Conservation (phyloP, 2,329 filamentous ascomycete genomes). For the Balansia obtecta region DNA sequence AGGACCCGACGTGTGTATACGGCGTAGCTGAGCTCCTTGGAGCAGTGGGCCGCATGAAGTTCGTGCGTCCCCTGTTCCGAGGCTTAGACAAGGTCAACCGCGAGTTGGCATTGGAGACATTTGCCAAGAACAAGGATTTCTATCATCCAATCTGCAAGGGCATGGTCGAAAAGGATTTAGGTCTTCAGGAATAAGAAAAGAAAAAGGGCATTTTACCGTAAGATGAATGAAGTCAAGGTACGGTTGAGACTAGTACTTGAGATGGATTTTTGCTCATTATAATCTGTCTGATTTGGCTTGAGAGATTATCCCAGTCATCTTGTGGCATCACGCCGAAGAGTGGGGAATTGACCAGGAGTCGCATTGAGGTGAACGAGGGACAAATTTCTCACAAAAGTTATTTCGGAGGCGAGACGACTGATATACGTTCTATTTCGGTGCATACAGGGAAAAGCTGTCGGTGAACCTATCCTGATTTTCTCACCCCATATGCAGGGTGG, state of each 20-base stretch:
- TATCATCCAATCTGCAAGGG: conserved; percentile 88
- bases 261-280: not conserved
- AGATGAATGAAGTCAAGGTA: not conserved
- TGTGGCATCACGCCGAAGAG: conserved; percentile 45
- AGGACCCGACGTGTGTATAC: conserved; percentile 55
- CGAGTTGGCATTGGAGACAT: conserved; percentile 65
- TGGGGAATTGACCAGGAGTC: conserved; percentile 41
- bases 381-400: conserved; percentile 54
- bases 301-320: conserved; percentile 33
- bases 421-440: not conserved
- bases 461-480: not conserved
- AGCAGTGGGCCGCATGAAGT: conserved; percentile 90
- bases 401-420: conserved; percentile 16
- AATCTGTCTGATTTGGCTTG: not conserved
- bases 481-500: not conserved
- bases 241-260: too few species aligned
- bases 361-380: conserved; percentile 39
- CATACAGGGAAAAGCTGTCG: not conserved
- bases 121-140: conserved; percentile 78
- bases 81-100: conserved; percentile 63
- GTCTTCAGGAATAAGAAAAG: conserved; percentile 16
- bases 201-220: not conserved
- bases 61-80: conserved; percentile 75
- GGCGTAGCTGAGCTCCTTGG: conserved; percentile 66
- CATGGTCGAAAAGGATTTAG: conserved; percentile 79